phyloP scores from a whole-genome alignment of 2,329 filamentous ascomycete genomes.

The Aureobasidium zeae region DNA sequence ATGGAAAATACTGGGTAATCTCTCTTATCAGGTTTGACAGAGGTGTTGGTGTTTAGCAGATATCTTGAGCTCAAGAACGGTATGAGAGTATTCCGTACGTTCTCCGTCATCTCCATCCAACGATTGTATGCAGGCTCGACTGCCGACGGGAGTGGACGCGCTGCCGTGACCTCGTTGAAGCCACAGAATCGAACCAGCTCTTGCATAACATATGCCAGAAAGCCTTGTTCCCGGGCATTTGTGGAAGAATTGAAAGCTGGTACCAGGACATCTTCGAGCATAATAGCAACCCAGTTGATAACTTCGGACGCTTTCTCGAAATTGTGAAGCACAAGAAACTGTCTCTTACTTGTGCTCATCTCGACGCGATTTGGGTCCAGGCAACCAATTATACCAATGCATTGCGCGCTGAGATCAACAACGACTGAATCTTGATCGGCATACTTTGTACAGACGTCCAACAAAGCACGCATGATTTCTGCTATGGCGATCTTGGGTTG shows the following conservation, averaged over 20 bases:
- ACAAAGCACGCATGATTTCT: slow-evolving; percentile 62
- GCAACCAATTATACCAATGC: slow-evolving; percentile 81
- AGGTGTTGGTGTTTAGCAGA: slow-evolving; percentile 45
- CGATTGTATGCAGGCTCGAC: slow-evolving; percentile 56
- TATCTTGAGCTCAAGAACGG: slow-evolving; percentile 85
- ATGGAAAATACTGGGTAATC: slow-evolving; percentile 69
- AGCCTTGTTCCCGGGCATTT: slow-evolving; percentile 79
- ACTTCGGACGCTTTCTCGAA: slow-evolving; percentile 71
- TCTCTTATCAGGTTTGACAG: slow-evolving; percentile 23
- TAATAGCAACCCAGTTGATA: slow-evolving; percentile 74
- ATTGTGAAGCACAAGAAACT: slow-evolving; percentile 81
- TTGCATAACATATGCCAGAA: slow-evolving; percentile 91
- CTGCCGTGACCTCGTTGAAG: slow-evolving; percentile 50
- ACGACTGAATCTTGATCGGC: slow-evolving; percentile 59
- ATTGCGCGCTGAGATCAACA: slow-evolving; percentile 64
- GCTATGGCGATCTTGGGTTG: slow-evolving; percentile 69
- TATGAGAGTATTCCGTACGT: slow-evolving; percentile 68
- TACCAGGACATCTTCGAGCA: slow-evolving; percentile 79
- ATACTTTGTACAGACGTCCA: slow-evolving; percentile 80
- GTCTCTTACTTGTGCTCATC: slow-evolving; percentile 62
- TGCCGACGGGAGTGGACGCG: slow-evolving; percentile 45
- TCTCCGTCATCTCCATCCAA: slow-evolving; percentile 70
- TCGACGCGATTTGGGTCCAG: slow-evolving; percentile 87
- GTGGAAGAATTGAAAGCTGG: slow-evolving; percentile 85
- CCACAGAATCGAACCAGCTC: slow-evolving; percentile 72